phyloP scores from a whole-genome alignment of 257 asterid species.

The Przewalskia tangutica region DNA sequence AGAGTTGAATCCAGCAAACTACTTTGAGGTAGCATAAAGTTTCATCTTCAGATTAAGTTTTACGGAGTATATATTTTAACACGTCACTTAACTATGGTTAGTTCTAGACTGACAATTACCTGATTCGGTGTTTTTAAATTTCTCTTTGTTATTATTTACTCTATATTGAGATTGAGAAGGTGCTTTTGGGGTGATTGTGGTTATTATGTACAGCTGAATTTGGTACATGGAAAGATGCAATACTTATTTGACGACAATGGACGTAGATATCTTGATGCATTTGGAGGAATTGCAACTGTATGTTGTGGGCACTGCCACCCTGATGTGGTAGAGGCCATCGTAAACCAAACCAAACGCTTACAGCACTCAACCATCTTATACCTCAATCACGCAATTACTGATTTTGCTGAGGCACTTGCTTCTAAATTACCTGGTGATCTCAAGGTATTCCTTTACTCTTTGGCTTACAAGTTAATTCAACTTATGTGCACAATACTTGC shows the following conservation, averaged over 20 bases:
- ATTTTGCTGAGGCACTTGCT: slow-evolving; percentile 83
- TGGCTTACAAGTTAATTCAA: background rate
- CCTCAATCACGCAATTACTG: slow-evolving; percentile 71
- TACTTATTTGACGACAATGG: slow-evolving; percentile 74
- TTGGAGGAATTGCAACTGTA: slow-evolving; percentile 91
- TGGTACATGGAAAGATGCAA: slow-evolving; percentile 97
- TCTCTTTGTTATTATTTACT: background rate
- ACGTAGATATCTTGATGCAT: slow-evolving; percentile 75
- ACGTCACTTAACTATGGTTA: background rate
- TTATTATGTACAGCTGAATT: slow-evolving; percentile 37
- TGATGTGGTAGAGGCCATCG: slow-evolving; percentile 72
- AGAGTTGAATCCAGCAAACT: background rate
- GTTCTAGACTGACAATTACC: background rate
- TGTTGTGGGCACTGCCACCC: slow-evolving; percentile 94
- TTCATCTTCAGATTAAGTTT: background rate
- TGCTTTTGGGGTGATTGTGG: background rate
- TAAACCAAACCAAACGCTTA: slow-evolving; percentile 58
- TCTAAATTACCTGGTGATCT: slow-evolving; percentile 77
- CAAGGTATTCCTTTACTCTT: slow-evolving; percentile 39
- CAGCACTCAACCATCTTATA: slow-evolving; percentile 88
- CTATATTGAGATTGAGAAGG: background rate
- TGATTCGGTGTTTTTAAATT: background rate
- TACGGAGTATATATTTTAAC: background rate
- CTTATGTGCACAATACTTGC: background rate
- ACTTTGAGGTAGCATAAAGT: background rate